Percentiles rank a stretch among this genome's conserved stretches.
Evolutionary conservation across 495 filamentous ascomycete species (phyloP).

Genomic region (Mytilinidion resinicola): DNA sequence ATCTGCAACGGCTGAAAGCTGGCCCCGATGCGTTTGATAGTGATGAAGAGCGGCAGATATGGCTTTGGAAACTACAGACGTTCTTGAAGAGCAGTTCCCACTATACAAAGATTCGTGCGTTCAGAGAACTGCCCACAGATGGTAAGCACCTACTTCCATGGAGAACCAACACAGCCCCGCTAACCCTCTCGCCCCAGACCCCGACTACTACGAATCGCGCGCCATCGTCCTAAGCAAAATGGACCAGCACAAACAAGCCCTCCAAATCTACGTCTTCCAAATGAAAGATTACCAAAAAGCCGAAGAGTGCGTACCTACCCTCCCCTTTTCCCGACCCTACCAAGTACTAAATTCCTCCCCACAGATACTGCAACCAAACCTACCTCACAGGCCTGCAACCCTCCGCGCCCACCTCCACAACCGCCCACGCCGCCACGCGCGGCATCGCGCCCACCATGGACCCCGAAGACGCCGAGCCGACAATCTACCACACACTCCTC

Average conservation of each 20-base stretch:
- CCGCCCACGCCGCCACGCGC: constrained; percentile 31
- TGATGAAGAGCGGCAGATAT: constrained; percentile 47
- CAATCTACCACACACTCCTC: constrained; percentile 86
- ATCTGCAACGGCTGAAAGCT: constrained; percentile 56
- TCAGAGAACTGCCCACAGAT: constrained; percentile 69
- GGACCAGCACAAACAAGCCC: constrained; percentile 86
- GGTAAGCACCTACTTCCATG: constrained; percentile 45
- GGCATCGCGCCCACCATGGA: constrained; percentile 39
- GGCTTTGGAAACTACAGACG: constrained; percentile 58
- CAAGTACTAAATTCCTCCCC: neutral
- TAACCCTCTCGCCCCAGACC: constrained; percentile 46
- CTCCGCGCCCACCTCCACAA: constrained; percentile 9
- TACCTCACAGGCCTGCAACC: constrained; percentile 48
- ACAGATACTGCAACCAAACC: constrained; percentile 81
- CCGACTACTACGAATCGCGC: constrained; percentile 80
- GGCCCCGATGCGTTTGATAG: constrained; percentile 37
- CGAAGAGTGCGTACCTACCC: constrained; percentile 62
- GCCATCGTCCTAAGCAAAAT: constrained; percentile 93
- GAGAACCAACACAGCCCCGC: constrained; percentile 22
- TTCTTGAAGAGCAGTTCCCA: constrained; percentile 72
- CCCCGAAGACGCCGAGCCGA: constrained; percentile 52
- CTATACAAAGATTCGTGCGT: constrained; percentile 71
- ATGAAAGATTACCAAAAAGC: constrained; percentile 80
- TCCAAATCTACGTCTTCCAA: constrained; percentile 96
- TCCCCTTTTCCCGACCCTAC: neutral